Evolutionary conservation across 2,329 filamentous ascomycete genomes (phyloP).

Genomic region (Dactylonectria estremocensis): DNA sequence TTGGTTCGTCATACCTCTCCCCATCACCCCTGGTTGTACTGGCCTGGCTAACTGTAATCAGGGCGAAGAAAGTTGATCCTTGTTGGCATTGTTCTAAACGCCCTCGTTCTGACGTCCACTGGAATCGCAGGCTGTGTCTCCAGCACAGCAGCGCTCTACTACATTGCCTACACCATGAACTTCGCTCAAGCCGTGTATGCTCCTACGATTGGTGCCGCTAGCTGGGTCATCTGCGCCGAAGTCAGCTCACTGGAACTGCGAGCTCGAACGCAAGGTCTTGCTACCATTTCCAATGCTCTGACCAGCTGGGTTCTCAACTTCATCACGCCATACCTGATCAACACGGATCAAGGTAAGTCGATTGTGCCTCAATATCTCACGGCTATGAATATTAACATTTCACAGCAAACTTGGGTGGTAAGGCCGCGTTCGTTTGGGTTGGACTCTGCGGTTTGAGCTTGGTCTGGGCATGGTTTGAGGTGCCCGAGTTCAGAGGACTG

Average conservation of each 20-base stretch:
- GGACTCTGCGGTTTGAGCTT: slow-evolving; percentile 5
- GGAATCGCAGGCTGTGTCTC: slow-evolving; percentile 9
- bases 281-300: slow-evolving; percentile 12
- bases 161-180: slow-evolving; percentile 9
- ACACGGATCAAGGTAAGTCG: slow-evolving; percentile 14
- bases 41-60: background rate
- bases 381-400: background rate
- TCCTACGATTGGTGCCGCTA: slow-evolving; percentile 13
- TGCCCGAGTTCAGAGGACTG: slow-evolving; percentile 9
- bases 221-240: slow-evolving; percentile 12
- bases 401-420: slow-evolving; percentile 10
- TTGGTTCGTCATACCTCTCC: background rate
- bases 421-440: slow-evolving; percentile 17
- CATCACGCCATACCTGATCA: slow-evolving; percentile 17
- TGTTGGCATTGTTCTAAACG: background rate
- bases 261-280: slow-evolving; percentile 12
- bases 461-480: slow-evolving; percentile 17
- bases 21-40: too few relatives aligned
- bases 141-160: slow-evolving; percentile 6
- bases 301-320: slow-evolving; percentile 17
- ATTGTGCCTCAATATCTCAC: background rate
- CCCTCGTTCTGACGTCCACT: background rate
- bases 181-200: slow-evolving; percentile 12
- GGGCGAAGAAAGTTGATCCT: background rate
- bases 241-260: slow-evolving; percentile 9